Evolutionary conservation across 2,329 filamentous ascomycete genomes (phyloP).

Genomic region (Lachnellula arida): DNA sequence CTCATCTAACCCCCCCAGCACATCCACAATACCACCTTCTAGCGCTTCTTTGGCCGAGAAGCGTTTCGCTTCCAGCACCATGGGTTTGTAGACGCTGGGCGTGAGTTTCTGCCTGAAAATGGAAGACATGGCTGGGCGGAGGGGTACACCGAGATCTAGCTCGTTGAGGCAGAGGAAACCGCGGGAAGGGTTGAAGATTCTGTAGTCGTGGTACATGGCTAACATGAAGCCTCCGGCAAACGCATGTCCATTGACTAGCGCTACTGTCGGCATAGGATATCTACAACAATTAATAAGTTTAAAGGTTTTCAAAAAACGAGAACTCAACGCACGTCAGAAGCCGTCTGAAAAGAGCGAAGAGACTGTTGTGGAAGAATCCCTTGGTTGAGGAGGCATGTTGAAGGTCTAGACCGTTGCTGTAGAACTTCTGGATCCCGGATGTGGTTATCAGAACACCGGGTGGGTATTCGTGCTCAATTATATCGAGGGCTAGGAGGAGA

Average conservation of each 20-base stretch:
- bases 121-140: conserved; percentile 67
- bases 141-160: conserved; percentile 71
- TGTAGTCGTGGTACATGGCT: conserved; percentile 78
- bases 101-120: conserved; percentile 69
- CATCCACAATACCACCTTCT: conserved; percentile 64
- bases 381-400: conserved; percentile 56
- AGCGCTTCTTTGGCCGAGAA: conserved; percentile 61
- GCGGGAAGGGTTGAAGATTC: conserved; percentile 63
- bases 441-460: conserved; percentile 76
- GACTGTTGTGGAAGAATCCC: conserved; percentile 54
- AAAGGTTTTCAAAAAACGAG: no score
- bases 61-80: conserved; percentile 70
- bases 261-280: conserved; percentile 77
- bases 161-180: conserved; percentile 82
- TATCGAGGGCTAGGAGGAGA: conserved; percentile 67
- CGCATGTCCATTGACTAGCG: conserved; percentile 74
- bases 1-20: conserved; percentile 59
- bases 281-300: conserved; percentile 26
- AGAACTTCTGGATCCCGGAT: conserved; percentile 72
- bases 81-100: conserved; percentile 49
- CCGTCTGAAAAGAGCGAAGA: conserved; percentile 62
- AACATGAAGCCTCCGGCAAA: conserved; percentile 81
- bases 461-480: conserved; percentile 59
- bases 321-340: conserved; percentile 48
- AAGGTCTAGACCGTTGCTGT: conserved; percentile 77